Base-by-base conservation (phyloP, 2,329 filamentous ascomycete species). In the Hypoxylon sp. region DNA sequence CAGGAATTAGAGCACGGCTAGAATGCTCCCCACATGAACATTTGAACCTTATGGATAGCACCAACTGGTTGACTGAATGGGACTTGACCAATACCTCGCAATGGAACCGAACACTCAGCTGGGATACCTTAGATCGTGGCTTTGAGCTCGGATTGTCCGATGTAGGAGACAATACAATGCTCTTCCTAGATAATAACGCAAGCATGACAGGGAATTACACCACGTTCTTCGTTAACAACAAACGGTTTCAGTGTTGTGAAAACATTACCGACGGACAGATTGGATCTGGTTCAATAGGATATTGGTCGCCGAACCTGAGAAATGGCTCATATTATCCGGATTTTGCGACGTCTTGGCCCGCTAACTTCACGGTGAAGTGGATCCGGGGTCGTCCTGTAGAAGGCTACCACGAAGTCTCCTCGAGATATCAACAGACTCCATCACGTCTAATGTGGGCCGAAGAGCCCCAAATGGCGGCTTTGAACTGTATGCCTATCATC, bases 321-420 rank as follows among this genome's bases (percentile, higher is more conserved):
- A 60, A 60, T 13, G 14, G 10, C 46, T 26, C 56, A 14, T 39
- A 42, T 14, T 60, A 60, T 31, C 56, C 56, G 6, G 47, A 60
- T 51, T 51, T 60, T 17, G 56, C 56, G 17, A 60, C 56, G 9
- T 31, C 56, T 13, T 65, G 63, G 63, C 63, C 63, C 1, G 50
- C 56, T 11, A 72, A 72, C 55, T 68, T 70, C 47, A 67, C 67
- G 1, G 56, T 72, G n/a, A 72, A 72, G 61, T 70, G 70, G 70
- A 66, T 71, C 22, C 69, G 24, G 33, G 69, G 69, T 13, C 48
- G 29, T 11, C 51, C 66, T 3, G 29, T 69, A 10, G 47, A 71
- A 48, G 65, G 68, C 13, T 64, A 62, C 33, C 31, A 53, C 24
- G 24, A 51, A 19, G 14, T 9, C 42, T 33, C 44, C 5, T 14